Base-by-base conservation (phyloP, 192 early-diverging fungal genomes). In the Coemansia sp. region DNA sequence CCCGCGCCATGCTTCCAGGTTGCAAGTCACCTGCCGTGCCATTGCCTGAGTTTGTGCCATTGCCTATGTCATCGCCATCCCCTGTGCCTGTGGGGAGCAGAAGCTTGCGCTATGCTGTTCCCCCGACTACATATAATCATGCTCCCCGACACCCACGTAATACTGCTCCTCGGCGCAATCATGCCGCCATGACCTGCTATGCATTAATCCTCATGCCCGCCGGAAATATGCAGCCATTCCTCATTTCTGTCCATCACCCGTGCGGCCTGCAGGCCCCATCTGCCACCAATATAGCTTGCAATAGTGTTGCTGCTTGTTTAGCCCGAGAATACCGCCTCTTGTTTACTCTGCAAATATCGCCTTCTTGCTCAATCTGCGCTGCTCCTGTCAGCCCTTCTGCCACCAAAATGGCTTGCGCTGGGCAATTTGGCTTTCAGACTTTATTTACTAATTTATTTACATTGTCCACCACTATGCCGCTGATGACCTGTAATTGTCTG, bases 1-100 rank as follows among this genome's bases (percentile, higher is more conserved):
- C 47, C 41, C 48, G 47, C 63, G 53, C 55, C 63, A 57, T 65
- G 43, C 55, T 48, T 56, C 41, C 17, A 24, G 27, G 39, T 21
- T 19, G 17, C 23, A 17, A 32, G 63, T 57, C 63, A 65, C 55
- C 55, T 57, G 55, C 35, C 35, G 53, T 15, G 41, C 23, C 52
- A 17, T 17, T 52, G 51, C 51, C 22, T 53, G 21, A 53, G 25
- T 53, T 53, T 25, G 51, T 53, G 51, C 51, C 47, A 17, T 53
- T 7, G 9, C 22, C 51, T 53, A 6, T 49, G 48, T n/a, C 32
- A 35, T 35, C 32, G 32, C 32, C 32, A 35, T 35, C 32, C 32
- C 32, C 15, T 53, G 51, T 53, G 51, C 51, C 25, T 53, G 21
- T 17, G 51, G 25, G 21, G 21, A 52, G 51, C 51, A 35, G 32